phyloP scores from a whole-genome alignment of 2,329 filamentous ascomycete genomes.

The Hypomyces perniciosus region DNA sequence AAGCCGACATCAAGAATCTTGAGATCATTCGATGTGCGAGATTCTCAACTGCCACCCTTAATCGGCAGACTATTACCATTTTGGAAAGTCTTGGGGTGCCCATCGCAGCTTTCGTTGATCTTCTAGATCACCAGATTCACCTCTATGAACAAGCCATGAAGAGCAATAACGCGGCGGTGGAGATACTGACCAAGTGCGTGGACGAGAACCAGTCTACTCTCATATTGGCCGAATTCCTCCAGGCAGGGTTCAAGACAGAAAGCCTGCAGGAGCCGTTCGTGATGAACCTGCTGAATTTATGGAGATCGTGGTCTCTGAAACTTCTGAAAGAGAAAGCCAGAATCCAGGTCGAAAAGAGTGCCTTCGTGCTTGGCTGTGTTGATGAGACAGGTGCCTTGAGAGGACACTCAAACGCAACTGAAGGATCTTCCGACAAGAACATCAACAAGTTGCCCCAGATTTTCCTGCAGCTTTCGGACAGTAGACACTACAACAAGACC shows the following conservation, averaged over 20 bases:
- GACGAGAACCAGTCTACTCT: constrained; percentile 82
- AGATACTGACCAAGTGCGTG: constrained; percentile 65
- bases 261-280: constrained; percentile 69
- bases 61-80: constrained; percentile 85
- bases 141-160: constrained; percentile 66
- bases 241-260: constrained; percentile 68
- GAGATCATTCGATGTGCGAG: constrained; percentile 82
- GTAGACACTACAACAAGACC: constrained; percentile 48
- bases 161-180: constrained; percentile 56
- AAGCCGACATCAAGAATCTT: constrained; percentile 60
- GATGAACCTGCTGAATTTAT: constrained; percentile 70
- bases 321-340: constrained; percentile 88
- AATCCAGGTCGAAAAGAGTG: constrained; percentile 74
- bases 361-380: constrained; percentile 80
- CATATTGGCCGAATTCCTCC: constrained; percentile 67
- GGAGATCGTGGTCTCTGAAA: constrained; percentile 86
- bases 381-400: constrained; percentile 75
- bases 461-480: constrained; percentile 72
- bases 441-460: constrained; percentile 67
- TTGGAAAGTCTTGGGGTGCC: constrained; percentile 70
- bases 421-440: constrained; percentile 36
- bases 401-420: constrained; percentile 57
- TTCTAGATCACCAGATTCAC: constrained; percentile 61
- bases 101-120: constrained; percentile 57
- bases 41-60: constrained; percentile 72